Conservation (phyloP, 352 stramenopile genomes). For the Phytophthora fragariae region DNA sequence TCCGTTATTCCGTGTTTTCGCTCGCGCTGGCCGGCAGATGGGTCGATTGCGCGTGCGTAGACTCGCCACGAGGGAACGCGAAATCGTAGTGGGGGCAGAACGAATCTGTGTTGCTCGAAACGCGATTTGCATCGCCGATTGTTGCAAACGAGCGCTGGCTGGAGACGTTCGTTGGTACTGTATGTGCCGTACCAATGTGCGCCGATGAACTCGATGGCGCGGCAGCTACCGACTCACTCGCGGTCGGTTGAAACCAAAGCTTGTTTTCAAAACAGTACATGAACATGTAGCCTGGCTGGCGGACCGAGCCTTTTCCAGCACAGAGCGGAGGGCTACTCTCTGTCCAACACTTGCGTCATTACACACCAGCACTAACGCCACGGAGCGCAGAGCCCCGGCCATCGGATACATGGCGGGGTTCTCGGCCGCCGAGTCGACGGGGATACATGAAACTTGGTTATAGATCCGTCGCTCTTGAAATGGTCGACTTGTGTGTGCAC, state of each 20-base stretch:
- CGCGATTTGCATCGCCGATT: constrained; percentile 36
- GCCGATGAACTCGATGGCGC: background rate
- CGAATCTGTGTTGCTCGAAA: constrained; percentile 8
- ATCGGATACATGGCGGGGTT: constrained; percentile 26
- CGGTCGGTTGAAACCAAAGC: constrained; percentile 10
- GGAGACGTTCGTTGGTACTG: background rate
- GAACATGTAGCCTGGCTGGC: background rate
- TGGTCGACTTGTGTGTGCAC: background rate
- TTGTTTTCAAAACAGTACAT: constrained; percentile 28
- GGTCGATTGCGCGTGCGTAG: constrained; percentile 5
- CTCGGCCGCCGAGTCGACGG: background rate
- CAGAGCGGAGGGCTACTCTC: constrained; percentile 14
- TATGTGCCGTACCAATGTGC: too few relatives aligned
- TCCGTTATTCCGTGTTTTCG: constrained; percentile 16
- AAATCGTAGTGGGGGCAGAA: constrained; percentile 22
- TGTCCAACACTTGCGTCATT: constrained; percentile 21
- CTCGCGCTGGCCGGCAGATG: background rate
- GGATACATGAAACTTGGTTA: too few relatives aligned
- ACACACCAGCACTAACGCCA: constrained; percentile 20
- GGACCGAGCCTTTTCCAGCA: constrained; percentile 14
- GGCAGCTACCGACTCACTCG: background rate
- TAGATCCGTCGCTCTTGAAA: too few relatives aligned
- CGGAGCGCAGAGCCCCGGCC: constrained; percentile 19
- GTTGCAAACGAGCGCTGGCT: constrained; percentile 7
- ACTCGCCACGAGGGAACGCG: constrained; percentile 27